Base-by-base conservation (phyloP, 2,329 filamentous ascomycete genomes). In the Aschersonia sp. region DNA sequence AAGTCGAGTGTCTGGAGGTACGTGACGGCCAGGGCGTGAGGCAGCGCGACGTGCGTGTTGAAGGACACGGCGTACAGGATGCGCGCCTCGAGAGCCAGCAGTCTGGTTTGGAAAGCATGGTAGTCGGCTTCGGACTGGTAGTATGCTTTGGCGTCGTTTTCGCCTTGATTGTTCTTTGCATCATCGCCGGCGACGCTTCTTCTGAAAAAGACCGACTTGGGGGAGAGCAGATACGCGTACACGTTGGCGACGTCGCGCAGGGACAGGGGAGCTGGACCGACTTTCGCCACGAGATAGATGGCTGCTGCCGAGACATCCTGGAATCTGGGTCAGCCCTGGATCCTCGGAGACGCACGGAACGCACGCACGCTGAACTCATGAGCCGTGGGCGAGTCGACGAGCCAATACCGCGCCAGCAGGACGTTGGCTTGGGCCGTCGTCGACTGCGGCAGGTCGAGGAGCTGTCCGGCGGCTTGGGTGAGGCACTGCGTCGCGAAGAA, bases 1-100 rank as follows among this genome's bases (percentile, higher is more conserved):
- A 85, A 82, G 50, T 87, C 86, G 14, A 98, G 76, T 0, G 89
- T 83, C 65, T 97, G 90, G 1, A 97, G 77, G 61, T 97, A 98
- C 5, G 89, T 96, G 49, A 97, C 76, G 50, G 86, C 86, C 11
- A 97, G 76, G 0, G 85, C 77, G 59, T 97, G 87, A 0, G 92
- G 92, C 0, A 96, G 73, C 1, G 86, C 80, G 9, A 94, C 86
- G 55, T 92, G 86, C 2, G 83, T 85, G 57, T 94, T 78, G 63
- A 95, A 97, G 11, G 81, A 81, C 0, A 96, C 71, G 0, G 79
- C 73, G 51, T 79, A 79, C 2, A 97, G 73, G 14, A 97, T 79
- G 41, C 81, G 78, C 4, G 83, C 78, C 64, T 98, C 92, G 45
- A 82, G 75, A n/a, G 74, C 68, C 43, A 94, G 73, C 5, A 97